phyloP scores from a whole-genome alignment of 164 flowering plant species.

The Nymphaea thermarum region DNA sequence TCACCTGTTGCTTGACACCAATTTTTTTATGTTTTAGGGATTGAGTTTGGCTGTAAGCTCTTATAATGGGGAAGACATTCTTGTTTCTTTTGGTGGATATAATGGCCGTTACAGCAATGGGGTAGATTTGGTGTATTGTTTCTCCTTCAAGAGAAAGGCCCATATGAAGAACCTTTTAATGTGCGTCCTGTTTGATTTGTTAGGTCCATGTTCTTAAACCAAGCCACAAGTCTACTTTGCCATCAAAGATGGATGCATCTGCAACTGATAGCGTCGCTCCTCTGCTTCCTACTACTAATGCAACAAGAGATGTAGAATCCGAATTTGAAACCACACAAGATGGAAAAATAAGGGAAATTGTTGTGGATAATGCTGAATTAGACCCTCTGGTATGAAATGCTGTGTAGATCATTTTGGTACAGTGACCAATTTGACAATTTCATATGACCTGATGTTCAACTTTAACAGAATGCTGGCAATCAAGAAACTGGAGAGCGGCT shows the following conservation, averaged over 20 bases:
- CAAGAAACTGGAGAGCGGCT: slow-evolving; percentile 34
- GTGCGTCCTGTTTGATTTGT: slow-evolving; percentile 2
- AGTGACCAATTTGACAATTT: not conserved
- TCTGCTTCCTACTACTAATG: slow-evolving; percentile 43
- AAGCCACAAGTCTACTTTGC: slow-evolving; percentile 80
- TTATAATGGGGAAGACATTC: slow-evolving; percentile 70
- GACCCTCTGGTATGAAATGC: not conserved
- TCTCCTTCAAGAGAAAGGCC: not conserved
- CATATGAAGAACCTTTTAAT: not conserved
- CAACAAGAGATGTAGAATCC: slow-evolving; percentile 68
- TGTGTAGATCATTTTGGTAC: not conserved
- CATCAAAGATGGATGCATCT: slow-evolving; percentile 49
- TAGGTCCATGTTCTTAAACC: slow-evolving; percentile 92
- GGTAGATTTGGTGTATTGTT: slow-evolving; percentile 23
- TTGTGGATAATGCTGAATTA: slow-evolving; percentile 58
- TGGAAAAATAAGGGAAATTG: slow-evolving; percentile 82
- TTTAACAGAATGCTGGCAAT: slow-evolving; percentile 38
- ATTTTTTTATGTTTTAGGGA: slow-evolving; percentile 45
- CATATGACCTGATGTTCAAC: not conserved
- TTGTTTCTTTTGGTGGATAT: slow-evolving; percentile 96
- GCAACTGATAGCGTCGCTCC: slow-evolving; percentile 74
- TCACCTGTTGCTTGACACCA: not conserved
- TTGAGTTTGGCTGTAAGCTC: slow-evolving; percentile 84
- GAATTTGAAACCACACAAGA: slow-evolving; percentile 69
- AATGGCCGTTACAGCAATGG: slow-evolving; percentile 95